Percentiles rank a stretch among this genome's conserved stretches.
Evolutionary conservation across 140 eudicot species (phyloP).

Genomic region (Flaveria floridana): DNA sequence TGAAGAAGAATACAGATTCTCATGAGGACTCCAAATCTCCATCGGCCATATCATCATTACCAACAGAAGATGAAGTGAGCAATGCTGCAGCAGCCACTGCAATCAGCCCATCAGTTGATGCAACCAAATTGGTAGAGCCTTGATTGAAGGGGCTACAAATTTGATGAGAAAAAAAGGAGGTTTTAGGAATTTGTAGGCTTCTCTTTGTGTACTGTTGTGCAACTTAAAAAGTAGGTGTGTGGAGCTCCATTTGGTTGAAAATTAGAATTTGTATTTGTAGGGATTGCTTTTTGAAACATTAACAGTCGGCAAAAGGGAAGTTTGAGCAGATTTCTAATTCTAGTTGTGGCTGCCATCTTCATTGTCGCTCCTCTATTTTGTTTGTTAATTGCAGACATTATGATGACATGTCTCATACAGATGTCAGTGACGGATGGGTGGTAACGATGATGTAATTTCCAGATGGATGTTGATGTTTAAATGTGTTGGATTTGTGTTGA

Average conservation of each 20-base stretch:
- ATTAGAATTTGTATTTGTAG: constrained; percentile 17
- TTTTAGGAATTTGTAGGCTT: constrained; percentile 33
- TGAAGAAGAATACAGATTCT: constrained; percentile 5
- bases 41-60: constrained; percentile 13
- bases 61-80: constrained; percentile 20
- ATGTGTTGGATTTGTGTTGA: not conserved
- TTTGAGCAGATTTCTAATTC: constrained; percentile 21
- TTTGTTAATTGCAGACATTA: too few relatives aligned
- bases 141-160: constrained; percentile 40
- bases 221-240: constrained; percentile 33
- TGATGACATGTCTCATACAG: too few relatives aligned
- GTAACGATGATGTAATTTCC: too few relatives aligned
- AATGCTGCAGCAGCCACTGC: not conserved
- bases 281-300: not conserved
- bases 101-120: constrained; percentile 21
- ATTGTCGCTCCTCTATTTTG: not conserved
- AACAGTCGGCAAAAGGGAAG: not conserved
- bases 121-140: constrained; percentile 17
- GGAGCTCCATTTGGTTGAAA: constrained; percentile 16
- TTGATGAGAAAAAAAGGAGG: constrained; percentile 22
- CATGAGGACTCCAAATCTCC: constrained; percentile 23
- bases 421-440: not conserved
- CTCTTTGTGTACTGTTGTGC: constrained; percentile 14
- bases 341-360: constrained; percentile 16
- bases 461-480: too few relatives aligned